These are phyloP conservation scores for Articulospora tetracladia DNA, from an alignment of 495 filamentous ascomycete species.

Conservation along the genomic window DNA sequence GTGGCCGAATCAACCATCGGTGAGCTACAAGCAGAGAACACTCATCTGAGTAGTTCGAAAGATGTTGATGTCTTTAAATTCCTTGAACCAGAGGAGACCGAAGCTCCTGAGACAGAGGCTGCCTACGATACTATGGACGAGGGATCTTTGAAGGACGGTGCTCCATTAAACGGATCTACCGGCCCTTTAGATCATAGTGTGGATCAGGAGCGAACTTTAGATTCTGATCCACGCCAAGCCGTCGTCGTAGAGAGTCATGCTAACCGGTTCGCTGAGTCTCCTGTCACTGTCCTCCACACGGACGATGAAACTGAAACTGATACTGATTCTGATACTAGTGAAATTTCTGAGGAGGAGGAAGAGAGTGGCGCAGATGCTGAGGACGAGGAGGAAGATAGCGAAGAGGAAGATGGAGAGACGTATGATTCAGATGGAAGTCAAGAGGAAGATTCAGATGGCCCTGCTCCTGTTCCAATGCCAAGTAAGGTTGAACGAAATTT, in stretches of 20 bases:
- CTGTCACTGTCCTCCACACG: conserved; percentile 7
- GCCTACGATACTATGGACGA: background rate
- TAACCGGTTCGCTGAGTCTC: conserved; percentile 3
- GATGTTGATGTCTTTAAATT: background rate
- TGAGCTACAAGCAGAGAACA: background rate
- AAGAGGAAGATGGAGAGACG: background rate
- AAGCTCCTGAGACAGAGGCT: background rate
- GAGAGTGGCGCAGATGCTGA: background rate
- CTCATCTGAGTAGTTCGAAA: background rate
- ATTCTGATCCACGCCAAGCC: background rate
- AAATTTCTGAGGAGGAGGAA: background rate
- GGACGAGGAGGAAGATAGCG: conserved; percentile 8
- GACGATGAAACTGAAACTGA: conserved; percentile 9
- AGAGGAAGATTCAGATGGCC: background rate
- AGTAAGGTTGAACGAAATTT: background rate
- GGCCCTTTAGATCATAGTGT: background rate
- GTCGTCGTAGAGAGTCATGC: background rate
- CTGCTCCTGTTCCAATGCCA: background rate
- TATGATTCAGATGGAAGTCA: background rate
- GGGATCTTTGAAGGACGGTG: background rate
- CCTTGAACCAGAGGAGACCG: background rate
- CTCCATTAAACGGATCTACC: background rate
- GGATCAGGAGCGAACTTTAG: background rate
- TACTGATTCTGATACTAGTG: background rate
- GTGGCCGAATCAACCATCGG: background rate